These are phyloP conservation scores for Endocarpon pusillum DNA, from an alignment of 495 filamentous ascomycete genomes.

Conservation along the genomic window DNA sequence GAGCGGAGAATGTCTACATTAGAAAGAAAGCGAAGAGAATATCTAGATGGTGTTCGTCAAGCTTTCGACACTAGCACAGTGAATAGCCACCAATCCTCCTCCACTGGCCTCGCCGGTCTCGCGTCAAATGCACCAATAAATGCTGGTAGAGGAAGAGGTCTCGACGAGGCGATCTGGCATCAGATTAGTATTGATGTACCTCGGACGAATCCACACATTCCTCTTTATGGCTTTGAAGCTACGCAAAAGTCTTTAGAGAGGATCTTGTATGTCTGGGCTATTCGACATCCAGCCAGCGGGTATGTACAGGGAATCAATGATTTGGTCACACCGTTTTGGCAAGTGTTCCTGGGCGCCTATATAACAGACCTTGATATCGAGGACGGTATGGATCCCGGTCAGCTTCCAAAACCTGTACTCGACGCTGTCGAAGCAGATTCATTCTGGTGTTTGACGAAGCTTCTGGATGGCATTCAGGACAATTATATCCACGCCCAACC, in stretches of 20 bases:
- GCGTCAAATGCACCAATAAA: slow-evolving; percentile 4
- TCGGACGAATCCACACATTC: slow-evolving; percentile 87
- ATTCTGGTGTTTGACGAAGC: slow-evolving; percentile 94
- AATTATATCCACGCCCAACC: slow-evolving; percentile 97
- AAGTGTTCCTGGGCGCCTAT: slow-evolving; percentile 87
- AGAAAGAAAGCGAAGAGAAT: slow-evolving; percentile 91
- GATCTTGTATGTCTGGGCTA: slow-evolving; percentile 95
- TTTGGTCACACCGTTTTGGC: slow-evolving; percentile 92
- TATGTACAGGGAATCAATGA: slow-evolving; percentile 99
- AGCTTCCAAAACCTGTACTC: slow-evolving; percentile 74
- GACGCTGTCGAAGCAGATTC: slow-evolving; percentile 96
- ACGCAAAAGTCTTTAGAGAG: slow-evolving; percentile 86
- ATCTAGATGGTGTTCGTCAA: slow-evolving; percentile 86
- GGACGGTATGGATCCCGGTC: slow-evolving; percentile 88
- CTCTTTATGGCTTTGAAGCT: slow-evolving; percentile 87
- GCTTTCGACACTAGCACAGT: slow-evolving; percentile 64
- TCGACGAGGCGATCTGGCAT: slow-evolving; percentile 95
- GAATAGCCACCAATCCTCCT: slow-evolving; percentile 19
- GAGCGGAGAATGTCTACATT: slow-evolving; percentile 80
- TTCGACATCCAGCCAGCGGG: slow-evolving; percentile 87
- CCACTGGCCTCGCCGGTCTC: slow-evolving; percentile 3
- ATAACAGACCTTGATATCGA: slow-evolving; percentile 88
- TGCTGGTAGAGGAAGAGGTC: slow-evolving; percentile 44
- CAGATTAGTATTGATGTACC: slow-evolving; percentile 98
- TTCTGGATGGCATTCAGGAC: slow-evolving; percentile 94